Conservation (phyloP, 2,329 filamentous ascomycete genomes). For the Botrytis paeoniae region DNA sequence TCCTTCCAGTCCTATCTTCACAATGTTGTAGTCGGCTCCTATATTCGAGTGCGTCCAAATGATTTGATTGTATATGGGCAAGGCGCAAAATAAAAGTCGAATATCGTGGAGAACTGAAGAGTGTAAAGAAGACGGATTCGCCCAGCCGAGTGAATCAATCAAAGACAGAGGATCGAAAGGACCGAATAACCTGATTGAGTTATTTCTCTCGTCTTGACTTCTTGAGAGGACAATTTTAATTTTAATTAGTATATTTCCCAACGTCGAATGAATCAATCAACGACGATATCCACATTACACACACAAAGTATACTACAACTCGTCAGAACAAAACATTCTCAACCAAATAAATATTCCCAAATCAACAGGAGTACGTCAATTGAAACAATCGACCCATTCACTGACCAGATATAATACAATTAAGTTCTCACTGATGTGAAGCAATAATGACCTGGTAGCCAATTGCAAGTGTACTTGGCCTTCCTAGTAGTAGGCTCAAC, state of each 20-base stretch:
- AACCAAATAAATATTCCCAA: conserved; percentile 17
- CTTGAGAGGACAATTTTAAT: background rate
- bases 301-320: conserved; percentile 27
- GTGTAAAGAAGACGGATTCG: background rate
- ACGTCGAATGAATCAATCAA: conserved; percentile 11
- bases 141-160: background rate
- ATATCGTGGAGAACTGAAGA: background rate
- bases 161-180: background rate
- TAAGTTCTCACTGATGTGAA: conserved; percentile 26
- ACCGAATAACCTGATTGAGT: background rate
- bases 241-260: conserved; percentile 2
- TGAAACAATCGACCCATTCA: conserved; percentile 31
- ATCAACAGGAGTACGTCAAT: conserved; percentile 22
- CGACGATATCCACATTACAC: conserved; percentile 13
- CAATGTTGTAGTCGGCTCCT: background rate
- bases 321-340: conserved; percentile 28
- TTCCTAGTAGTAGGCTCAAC: conserved; percentile 18
- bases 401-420: conserved; percentile 38
- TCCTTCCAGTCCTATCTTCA: background rate
- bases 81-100: background rate
- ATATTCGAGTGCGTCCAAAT: background rate
- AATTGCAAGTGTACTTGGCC: conserved; percentile 28
- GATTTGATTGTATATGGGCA: background rate
- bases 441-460: conserved; percentile 27
- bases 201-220: background rate